Evolutionary conservation across 1,284 basidiomycete species (phyloP), one percentile per base, ranked within the genome.

Genomic region (Ustilago crameri): DNA sequence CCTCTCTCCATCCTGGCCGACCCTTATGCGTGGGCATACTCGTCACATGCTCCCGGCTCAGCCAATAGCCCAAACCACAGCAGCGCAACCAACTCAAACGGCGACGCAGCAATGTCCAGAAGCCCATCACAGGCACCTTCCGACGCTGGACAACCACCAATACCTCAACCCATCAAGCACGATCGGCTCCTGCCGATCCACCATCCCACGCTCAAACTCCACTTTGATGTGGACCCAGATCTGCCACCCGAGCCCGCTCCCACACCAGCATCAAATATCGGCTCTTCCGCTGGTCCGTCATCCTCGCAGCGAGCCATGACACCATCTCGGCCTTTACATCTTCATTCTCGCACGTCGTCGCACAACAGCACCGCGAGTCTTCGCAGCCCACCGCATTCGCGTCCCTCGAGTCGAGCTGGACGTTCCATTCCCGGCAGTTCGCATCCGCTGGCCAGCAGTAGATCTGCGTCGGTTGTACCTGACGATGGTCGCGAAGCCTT

Each of bases 131-230:
- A 43, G 2, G 35, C 53, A 22, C 26, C 52, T 2, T 34, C 26
- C 1, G 20, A 27, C 18, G 12, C 48, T 17, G 9, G 49, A 8
- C 51, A 59, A 22, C 46, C 51, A 9, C 48, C 52, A 22, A 51
- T 48, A 43, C 45, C 43, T 22, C 12, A 51, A 17, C 41, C 41
- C 27, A 17, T 40, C 12, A 63, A 46, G 32, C 68, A 50, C 20
- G 43, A 55, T 27, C 54, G 55, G 8, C 64, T 69, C 32, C 55
- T 77, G 14, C 65, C 77, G 7, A 72, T 81, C 26, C 72, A 67
- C n/a, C 79, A 80, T 56, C 78, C 78, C 7, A 65, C 77, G 14
- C 52, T 81, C n/a, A 64, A 70, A 45, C 69, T 81, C 9, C 65
- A 66, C 32, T 81, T 81, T 38, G 75, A 80, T 9, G 12, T 55